A percentile compares a stretch with the other conserved stretches of the same genome.
These are phyloP conservation scores for Magnusiomyces suaveolens DNA, from an alignment of 1,139 yeast genomes.

Conservation along the genomic window DNA sequence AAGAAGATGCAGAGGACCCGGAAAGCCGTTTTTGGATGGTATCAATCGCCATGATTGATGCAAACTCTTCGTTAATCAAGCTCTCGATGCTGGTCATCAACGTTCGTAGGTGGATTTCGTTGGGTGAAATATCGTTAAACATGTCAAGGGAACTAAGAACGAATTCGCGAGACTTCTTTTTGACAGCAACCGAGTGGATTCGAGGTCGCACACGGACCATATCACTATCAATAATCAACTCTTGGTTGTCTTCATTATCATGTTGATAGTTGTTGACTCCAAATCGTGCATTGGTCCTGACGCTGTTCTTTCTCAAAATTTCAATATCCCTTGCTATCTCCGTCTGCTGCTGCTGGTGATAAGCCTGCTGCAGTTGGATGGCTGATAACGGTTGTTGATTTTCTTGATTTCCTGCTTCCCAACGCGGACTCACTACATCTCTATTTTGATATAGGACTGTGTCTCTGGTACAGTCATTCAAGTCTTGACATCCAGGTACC, in stretches of 20 bases:
- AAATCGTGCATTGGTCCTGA: neutral
- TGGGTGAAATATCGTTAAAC: neutral
- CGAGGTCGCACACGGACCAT: neutral
- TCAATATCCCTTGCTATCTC: neutral
- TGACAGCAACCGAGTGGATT: neutral
- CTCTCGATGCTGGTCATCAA: conserved; percentile 10
- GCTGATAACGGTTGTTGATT: neutral
- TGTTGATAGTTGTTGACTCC: neutral
- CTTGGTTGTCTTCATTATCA: neutral
- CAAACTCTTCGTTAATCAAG: conserved; percentile 11
- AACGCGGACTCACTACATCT: neutral
- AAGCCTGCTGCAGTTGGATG: neutral
- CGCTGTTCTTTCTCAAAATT: neutral
- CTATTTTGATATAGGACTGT: neutral
- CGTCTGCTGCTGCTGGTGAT: neutral
- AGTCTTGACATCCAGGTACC: neutral
- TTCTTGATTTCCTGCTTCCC: neutral
- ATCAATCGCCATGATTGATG: conserved; percentile 1
- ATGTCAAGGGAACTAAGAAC: neutral
- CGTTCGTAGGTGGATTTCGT: conserved; percentile 9
- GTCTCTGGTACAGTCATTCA: neutral
- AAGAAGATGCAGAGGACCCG: neutral
- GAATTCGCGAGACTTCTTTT: neutral
- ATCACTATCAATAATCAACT: neutral
- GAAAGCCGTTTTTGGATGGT: neutral